Evolutionary conservation across 176 grass and related monocot genomes (phyloP).

Genomic region (Aegilops speltoides): DNA sequence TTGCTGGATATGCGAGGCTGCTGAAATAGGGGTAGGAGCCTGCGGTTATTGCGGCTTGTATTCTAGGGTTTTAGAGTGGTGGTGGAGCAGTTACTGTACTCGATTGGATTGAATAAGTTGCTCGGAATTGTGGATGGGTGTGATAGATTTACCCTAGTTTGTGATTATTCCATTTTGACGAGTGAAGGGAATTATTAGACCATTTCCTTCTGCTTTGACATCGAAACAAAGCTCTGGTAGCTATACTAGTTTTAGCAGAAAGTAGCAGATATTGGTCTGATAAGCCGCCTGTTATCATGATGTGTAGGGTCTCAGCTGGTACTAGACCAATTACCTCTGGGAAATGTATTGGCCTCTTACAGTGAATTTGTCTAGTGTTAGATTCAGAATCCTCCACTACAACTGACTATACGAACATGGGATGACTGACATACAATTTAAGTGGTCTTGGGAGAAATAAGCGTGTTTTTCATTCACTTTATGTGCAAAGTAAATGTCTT

Average conservation of each 20-base stretch:
- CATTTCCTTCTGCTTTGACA: neutral
- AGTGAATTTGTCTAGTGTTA: neutral
- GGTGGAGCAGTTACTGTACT: neutral
- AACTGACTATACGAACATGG: neutral
- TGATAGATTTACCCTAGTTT: neutral
- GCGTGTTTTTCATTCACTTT: neutral
- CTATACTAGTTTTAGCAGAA: neutral
- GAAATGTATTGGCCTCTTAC: neutral
- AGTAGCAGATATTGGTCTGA: neutral
- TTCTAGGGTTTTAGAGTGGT: conserved; percentile 4
- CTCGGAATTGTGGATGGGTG: neutral
- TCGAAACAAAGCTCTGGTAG: neutral
- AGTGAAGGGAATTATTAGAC: neutral
- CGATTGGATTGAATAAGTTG: neutral
- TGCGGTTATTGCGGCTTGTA: neutral
- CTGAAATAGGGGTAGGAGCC: neutral
- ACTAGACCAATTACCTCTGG: neutral
- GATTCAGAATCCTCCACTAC: neutral
- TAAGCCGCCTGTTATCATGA: neutral
- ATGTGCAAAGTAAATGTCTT: neutral
- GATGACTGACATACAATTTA: neutral
- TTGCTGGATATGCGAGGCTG: neutral
- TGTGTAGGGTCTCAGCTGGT: neutral
- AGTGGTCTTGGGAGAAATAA: neutral
- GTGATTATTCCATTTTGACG: neutral